Evolutionary conservation across 495 filamentous ascomycete genomes (phyloP).

Genomic region (Tuber indicum): DNA sequence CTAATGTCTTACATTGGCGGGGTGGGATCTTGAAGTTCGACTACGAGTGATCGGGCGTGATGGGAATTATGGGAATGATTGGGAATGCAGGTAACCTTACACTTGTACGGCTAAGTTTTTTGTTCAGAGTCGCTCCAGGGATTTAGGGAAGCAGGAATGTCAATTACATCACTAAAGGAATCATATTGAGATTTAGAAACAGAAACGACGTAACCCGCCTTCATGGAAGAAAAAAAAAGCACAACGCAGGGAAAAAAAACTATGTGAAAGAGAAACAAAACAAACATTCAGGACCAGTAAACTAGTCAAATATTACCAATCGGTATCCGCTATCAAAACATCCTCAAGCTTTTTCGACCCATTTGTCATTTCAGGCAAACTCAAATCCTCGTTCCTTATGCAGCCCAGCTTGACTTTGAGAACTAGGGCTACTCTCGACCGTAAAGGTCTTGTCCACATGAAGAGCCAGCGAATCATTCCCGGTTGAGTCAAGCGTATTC

Average conservation of each 20-base stretch:
- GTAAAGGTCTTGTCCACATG: conserved; percentile 25
- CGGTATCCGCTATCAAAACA: not conserved
- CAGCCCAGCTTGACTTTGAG: not conserved
- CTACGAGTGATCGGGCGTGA: not conserved
- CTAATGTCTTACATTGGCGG: not conserved
- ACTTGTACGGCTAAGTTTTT: not conserved
- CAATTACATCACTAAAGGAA: not conserved
- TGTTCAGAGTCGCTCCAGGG: not conserved
- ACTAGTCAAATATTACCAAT: not conserved
- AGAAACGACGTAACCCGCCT: not conserved
- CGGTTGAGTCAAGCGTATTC: not conserved
- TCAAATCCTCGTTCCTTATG: not conserved
- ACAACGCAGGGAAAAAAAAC: not conserved
- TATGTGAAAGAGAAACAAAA: not conserved
- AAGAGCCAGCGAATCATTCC: not conserved
- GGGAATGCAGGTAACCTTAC: not conserved
- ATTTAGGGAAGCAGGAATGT: not conserved
- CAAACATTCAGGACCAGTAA: not conserved
- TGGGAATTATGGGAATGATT: conserved; percentile 4
- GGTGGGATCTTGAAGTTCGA: not conserved
- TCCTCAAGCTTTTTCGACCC: not conserved
- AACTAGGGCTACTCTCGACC: not conserved
- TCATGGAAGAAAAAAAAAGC: not conserved
- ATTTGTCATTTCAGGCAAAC: not conserved
- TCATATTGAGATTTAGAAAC: not conserved